Evolutionary conservation across 2,329 filamentous ascomycete genomes (phyloP), one percentile per base, ranked within the genome.

Genomic region (Dactylellina cionopaga): DNA sequence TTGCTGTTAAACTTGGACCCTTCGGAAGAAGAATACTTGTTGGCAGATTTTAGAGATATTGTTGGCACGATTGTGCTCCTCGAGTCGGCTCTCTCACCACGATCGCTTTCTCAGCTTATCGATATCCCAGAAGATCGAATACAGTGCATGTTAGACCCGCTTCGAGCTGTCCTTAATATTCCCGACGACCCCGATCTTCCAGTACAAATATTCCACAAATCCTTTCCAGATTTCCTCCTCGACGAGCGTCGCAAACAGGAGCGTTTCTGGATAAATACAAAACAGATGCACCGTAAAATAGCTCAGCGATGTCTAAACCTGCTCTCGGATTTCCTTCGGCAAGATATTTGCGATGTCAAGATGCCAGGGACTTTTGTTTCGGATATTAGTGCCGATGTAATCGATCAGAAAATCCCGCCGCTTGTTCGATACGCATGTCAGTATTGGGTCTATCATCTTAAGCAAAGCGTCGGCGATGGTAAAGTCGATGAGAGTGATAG

Each of bases 371-470:
- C 15, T 5, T 35, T 29, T 22, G 71, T 74, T 52, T 60, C 11
- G 22, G 25, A 76, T 29, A 44, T 77, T 35, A 58, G 74, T 39
- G 72, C 37, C 15, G 54, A 62, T 59, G 31, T 55, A 35, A 41
- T 79, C 19, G 35, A 76, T 46, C n/a, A 78, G 68, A 29, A 75
- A 72, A 47, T 82, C 78, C 62, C 79, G 75, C 29, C 74, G 75
- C 59, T 78, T 77, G 66, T 81, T 47, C 75, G 78, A 65, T 82
- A 81, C 76, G 79, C 77, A 54, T 80, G 77, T 69, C 74, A 76
- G 7, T 80, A 81, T 75, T 81, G 79, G 80, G 72, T 79, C n/a
- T 75, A 76, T 46, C 78, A 80, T 76, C 54, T 78, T 0, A 59
- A 76, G 71, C 65, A 75, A 37, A 9, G 27, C 76, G 77, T 70